Evolutionary conservation across 768 basidiomycete genomes (phyloP), one percentile per base, ranked within the genome.

Genomic region (Suillus paluster): DNA sequence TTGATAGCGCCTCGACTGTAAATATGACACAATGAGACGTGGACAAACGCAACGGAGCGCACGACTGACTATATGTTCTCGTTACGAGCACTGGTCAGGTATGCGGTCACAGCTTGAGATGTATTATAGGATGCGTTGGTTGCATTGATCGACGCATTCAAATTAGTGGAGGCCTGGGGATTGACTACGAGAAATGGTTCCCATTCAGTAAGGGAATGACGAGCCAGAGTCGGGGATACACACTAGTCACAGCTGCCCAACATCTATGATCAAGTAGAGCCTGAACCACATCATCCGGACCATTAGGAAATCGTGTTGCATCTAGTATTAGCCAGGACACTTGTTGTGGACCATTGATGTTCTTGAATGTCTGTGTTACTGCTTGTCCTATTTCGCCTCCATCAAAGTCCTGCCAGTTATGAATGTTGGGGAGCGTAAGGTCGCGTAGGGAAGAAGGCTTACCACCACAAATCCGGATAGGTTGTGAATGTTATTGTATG

Each of bases 401-500:
- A 45, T 89, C 88, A 63, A 88, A 88, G 66, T 89, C 86, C 86
- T 88, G 30, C 4, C 50, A 21, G 7, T 17, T 60, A 52, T 2
- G 50, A 8, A 7, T 15, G 25, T 30, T 12, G 15, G 36, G n/a
- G 44, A 33, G 54, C 17, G 53, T 55, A 27, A 60, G 21, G 39
- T 5, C 19, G 17, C 3, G 9, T 30, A 23, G 10, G 9, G 25
- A 49, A n/a, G 21, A 55, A 46, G 25, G 77, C 84, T 56, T 61
- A 88, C 87, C 27, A 89, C 82, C 0, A 89, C 78, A 78, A 81
- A 87, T 2, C 84, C 86, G n/a, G 78, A 68, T 27, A 89, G 67
- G 25, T 81, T 80, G 42, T 76, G 71, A 63, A 78, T 38, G 10
- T 77, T 70, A 36, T 62, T 46, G 6, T 72, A 78, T 11, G 78